phyloP scores from a whole-genome alignment of 1,139 yeast genomes.

The Groenewaldozyma sp. region DNA sequence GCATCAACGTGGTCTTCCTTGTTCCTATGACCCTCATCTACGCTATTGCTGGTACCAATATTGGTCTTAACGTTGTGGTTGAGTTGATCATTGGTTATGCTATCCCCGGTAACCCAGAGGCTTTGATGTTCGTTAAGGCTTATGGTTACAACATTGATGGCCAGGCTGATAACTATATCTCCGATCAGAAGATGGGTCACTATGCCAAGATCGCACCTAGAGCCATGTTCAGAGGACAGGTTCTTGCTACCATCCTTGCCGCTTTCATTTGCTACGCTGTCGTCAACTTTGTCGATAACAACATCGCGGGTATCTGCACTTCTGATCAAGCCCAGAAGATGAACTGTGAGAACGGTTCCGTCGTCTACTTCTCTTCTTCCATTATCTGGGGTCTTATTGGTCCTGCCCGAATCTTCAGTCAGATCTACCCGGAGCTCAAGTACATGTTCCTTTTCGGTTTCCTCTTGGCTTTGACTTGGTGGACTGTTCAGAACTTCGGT shows the following conservation, averaged over 20 bases:
- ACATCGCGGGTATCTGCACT: slow-evolving; percentile 41
- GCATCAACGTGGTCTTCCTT: slow-evolving; percentile 45
- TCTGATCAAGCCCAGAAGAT: slow-evolving; percentile 31
- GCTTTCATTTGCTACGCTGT: slow-evolving; percentile 43
- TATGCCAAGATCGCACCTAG: slow-evolving; percentile 53
- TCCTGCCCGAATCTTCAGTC: slow-evolving; percentile 45
- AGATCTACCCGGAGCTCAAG: slow-evolving; percentile 37
- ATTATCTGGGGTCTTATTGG: slow-evolving; percentile 54
- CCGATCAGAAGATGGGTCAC: slow-evolving; percentile 52
- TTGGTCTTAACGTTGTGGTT: slow-evolving; percentile 48
- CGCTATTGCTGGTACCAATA: slow-evolving; percentile 44
- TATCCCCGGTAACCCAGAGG: slow-evolving; percentile 52
- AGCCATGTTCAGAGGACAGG: slow-evolving; percentile 49
- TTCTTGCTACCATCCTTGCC: slow-evolving; percentile 33
- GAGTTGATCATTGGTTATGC: slow-evolving; percentile 54
- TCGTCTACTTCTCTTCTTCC: slow-evolving; percentile 43
- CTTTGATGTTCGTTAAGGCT: slow-evolving; percentile 48
- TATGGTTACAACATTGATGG: slow-evolving; percentile 52
- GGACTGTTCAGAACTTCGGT: slow-evolving; percentile 9
- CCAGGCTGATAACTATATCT: slow-evolving; percentile 49
- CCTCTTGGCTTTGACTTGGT: slow-evolving; percentile 22
- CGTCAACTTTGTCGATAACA: slow-evolving; percentile 42
- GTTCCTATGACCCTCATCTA: slow-evolving; percentile 41
- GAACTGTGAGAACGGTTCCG: slow-evolving; percentile 32
- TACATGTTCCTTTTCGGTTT: slow-evolving; percentile 37